Evolutionary conservation across 345 rosid species (phyloP).

Genomic region (Gossypium thurberi): DNA sequence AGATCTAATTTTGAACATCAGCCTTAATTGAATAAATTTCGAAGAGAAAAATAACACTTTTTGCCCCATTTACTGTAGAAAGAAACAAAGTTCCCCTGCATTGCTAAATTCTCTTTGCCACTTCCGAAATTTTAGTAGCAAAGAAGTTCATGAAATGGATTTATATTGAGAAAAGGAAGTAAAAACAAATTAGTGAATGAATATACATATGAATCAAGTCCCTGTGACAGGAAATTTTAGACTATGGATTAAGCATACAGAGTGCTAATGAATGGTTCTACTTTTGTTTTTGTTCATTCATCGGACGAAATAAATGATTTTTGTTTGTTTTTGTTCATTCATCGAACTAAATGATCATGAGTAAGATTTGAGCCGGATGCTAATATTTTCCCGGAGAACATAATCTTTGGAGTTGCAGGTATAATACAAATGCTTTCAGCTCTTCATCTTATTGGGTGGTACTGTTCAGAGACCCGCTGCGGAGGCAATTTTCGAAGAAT

Average conservation of each 20-base stretch:
- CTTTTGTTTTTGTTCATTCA: neutral
- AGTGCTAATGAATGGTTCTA: neutral
- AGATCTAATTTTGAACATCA: too few relatives aligned
- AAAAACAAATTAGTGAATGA: too few relatives aligned
- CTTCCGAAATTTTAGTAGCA: neutral
- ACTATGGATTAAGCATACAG: neutral
- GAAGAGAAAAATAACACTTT: neutral
- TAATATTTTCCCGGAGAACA: neutral
- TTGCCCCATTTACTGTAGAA: neutral
- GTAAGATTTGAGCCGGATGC: neutral
- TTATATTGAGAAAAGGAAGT: neutral
- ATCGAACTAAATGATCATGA: neutral
- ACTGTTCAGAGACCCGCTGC: conserved; percentile 53
- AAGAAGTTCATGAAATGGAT: neutral
- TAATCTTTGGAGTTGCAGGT: neutral
- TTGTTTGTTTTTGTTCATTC: neutral
- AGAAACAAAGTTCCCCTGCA: neutral
- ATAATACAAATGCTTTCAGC: neutral
- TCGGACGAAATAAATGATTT: neutral
- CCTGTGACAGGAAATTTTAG: neutral
- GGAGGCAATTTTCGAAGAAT: conserved; percentile 80
- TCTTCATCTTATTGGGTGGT: conserved; percentile 55
- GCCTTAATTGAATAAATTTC: too few relatives aligned
- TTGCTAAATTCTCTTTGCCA: neutral
- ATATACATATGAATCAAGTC: neutral